Evolutionary conservation across 2,329 filamentous ascomycete species (phyloP).

Genomic region (Diaporthe sp.): DNA sequence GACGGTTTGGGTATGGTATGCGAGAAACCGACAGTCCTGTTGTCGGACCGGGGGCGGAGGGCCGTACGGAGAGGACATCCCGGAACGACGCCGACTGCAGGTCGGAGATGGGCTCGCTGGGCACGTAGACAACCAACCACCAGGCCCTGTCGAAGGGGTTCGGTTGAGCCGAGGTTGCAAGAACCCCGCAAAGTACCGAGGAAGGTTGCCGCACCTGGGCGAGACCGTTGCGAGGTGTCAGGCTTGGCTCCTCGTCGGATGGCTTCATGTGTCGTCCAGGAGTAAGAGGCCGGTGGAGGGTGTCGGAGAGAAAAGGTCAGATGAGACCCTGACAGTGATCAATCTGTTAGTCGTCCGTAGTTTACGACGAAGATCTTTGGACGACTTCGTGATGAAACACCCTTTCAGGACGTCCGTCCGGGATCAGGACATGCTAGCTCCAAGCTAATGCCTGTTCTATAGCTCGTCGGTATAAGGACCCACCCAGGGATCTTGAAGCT

Average conservation of each 20-base stretch:
- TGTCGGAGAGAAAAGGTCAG: constrained; percentile 30
- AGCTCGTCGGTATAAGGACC: constrained; percentile 23
- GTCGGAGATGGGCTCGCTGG: background rate
- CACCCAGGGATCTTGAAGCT: constrained; percentile 19
- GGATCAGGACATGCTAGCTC: constrained; percentile 3
- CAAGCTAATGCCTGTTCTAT: constrained; percentile 18
- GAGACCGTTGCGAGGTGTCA: constrained; percentile 15
- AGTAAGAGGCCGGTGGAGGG: background rate
- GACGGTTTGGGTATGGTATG: background rate
- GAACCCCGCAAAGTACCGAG: background rate
- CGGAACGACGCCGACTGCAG: background rate
- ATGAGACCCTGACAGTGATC: constrained; percentile 26
- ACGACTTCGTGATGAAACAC: constrained; percentile 25
- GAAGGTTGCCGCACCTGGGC: background rate
- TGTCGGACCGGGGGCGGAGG: background rate
- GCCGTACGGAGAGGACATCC: background rate
- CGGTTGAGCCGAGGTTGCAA: background rate
- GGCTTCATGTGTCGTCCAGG: background rate
- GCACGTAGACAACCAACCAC: background rate
- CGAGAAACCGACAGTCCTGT: background rate
- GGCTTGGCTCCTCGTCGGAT: constrained; percentile 20
- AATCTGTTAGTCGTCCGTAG: background rate
- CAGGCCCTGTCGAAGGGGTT: background rate
- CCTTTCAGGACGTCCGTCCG: background rate
- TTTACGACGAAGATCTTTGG: constrained; percentile 19